Evolutionary conservation across 495 filamentous ascomycete species (phyloP), one percentile per base, ranked within the genome.

Genomic region (Lasiosphaeria ovina): DNA sequence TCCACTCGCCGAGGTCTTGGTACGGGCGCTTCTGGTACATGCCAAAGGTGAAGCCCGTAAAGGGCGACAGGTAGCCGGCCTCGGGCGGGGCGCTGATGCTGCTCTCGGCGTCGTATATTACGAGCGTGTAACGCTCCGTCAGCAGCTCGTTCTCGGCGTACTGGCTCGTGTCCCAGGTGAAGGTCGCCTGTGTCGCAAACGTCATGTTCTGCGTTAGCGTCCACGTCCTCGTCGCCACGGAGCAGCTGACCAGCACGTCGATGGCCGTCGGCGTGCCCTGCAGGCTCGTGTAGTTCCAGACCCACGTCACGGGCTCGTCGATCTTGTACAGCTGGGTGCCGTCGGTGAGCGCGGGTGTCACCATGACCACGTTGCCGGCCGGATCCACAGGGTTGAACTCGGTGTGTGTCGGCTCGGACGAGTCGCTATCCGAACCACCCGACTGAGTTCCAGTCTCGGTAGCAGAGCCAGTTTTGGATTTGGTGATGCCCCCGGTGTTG

Each of bases 251-350:
- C 35, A 94, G 74, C 4, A 97, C 83, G 65, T 98, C 89, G 65
- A 98, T 75, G 35, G 84, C 87, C 3, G 84, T 85, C 0, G 94
- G 94, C 1, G 85, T 88, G 16, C 86, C 86, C 35, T 83, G 82
- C 44, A 98, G 78, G 49, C 88, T 91, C 2, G 94, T 98, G 77
- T 97, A 98, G 74, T 97, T 97, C 93, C 93, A 98, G 0, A 77
- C 87, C 73, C 93, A 93, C 1, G 92, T 97, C 14, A 96, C 79
- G 56, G 81, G 81, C 42, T 97, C 87, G 16, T 89, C 90, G 69
- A 98, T 89, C 74, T 93, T 93, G 85, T 91, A 98, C 69, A 91
- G 90, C 62, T 86, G 85, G 4, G 84, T 76, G 7, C 85, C 82
- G 5, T 78, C 79, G 1, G 79, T 73, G 4, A 74, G 60, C 35